These are phyloP conservation scores for Spirogloea muscicola DNA, from an alignment of 139 green algal species.

Conservation along the genomic window DNA sequence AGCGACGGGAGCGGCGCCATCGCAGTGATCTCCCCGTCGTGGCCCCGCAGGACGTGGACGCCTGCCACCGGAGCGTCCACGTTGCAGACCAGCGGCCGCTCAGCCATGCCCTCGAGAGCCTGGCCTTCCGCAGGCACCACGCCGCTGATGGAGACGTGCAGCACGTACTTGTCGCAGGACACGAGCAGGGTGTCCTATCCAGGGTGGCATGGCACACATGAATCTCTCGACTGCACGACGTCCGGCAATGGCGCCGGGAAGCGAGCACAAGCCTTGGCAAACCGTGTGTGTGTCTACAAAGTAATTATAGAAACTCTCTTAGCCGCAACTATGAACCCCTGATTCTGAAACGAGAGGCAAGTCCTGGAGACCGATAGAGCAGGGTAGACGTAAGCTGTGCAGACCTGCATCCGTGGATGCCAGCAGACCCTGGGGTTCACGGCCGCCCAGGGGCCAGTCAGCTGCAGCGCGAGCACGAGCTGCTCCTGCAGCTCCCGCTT, in stretches of 20 bases:
- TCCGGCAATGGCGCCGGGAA: too few relatives aligned
- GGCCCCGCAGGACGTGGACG: constrained; percentile 15
- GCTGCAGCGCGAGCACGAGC: constrained; percentile 11
- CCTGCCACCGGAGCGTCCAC: constrained; percentile 8
- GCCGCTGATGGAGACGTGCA: constrained; percentile 16
- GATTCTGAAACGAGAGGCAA: too few relatives aligned
- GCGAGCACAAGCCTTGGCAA: too few relatives aligned
- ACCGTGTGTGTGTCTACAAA: too few relatives aligned
- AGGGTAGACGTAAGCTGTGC: neutral
- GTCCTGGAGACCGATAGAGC: too few relatives aligned
- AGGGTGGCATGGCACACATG: too few relatives aligned
- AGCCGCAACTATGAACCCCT: too few relatives aligned
- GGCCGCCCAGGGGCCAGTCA: constrained; percentile 5
- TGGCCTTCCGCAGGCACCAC: neutral
- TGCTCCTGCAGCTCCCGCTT: constrained; percentile 15
- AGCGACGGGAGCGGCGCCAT: neutral
- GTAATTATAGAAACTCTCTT: too few relatives aligned
- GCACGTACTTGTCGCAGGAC: constrained; percentile 20
- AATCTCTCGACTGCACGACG: too few relatives aligned
- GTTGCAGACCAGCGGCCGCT: neutral
- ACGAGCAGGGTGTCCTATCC: constrained; percentile 25
- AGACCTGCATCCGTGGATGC: constrained; percentile 4
- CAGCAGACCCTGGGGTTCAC: neutral
- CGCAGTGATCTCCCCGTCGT: neutral
- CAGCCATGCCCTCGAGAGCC: neutral